Evolutionary conservation across 2,329 filamentous ascomycete species (phyloP).

Genomic region (Elsinoe australis): DNA sequence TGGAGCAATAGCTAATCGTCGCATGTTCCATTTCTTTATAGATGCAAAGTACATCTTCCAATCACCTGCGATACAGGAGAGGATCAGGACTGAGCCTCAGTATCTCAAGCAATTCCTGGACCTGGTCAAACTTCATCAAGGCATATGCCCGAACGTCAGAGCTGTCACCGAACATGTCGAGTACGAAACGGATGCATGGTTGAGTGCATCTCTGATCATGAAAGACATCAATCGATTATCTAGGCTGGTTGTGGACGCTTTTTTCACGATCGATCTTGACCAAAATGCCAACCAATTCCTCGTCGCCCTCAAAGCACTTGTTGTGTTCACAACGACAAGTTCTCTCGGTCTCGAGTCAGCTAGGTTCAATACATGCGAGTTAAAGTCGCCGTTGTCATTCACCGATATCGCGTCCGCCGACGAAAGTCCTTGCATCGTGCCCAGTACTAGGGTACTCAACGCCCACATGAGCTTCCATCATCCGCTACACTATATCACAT

Average conservation of each 20-base stretch:
- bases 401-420: slow-evolving; percentile 44
- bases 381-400: slow-evolving; percentile 79
- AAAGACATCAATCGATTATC: slow-evolving; percentile 91
- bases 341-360: slow-evolving; percentile 82
- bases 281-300: slow-evolving; percentile 20
- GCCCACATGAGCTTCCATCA: slow-evolving; percentile 96
- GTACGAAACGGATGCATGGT: slow-evolving; percentile 97
- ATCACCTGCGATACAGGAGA: slow-evolving; percentile 79
- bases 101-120: slow-evolving; percentile 94
- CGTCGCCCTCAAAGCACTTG: slow-evolving; percentile 61
- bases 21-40: slow-evolving; percentile 96
- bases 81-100: slow-evolving; percentile 70
- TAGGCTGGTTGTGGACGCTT: slow-evolving; percentile 79
- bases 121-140: slow-evolving; percentile 90
- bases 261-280: slow-evolving; percentile 40
- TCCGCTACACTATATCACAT: slow-evolving; percentile 88
- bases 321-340: slow-evolving; percentile 78
- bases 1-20: slow-evolving; percentile 85
- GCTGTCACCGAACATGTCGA: slow-evolving; percentile 94
- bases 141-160: slow-evolving; percentile 88
- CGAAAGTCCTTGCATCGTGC: slow-evolving; percentile 42
- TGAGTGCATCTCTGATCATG: slow-evolving; percentile 87
- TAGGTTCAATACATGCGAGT: slow-evolving; percentile 77
- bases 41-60: slow-evolving; percentile 87
- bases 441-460: slow-evolving; percentile 81